Conservation (phyloP, 2,329 filamentous ascomycete species). For the Daldinia eschscholtzii region DNA sequence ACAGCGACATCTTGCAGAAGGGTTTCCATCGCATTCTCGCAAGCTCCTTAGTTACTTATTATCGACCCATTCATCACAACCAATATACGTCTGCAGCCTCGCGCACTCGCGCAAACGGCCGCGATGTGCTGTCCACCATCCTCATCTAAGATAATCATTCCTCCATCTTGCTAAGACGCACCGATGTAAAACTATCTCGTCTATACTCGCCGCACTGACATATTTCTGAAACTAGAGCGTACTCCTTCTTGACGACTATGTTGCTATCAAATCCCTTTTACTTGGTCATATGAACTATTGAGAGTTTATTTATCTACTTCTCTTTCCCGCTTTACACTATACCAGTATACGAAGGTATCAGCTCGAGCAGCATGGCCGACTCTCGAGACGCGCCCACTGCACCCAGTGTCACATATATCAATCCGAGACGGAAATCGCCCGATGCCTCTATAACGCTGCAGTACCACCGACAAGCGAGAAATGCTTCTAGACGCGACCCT, state of each 20-base stretch:
- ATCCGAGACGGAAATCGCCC: slow-evolving; percentile 58
- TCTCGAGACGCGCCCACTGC: slow-evolving; percentile 45
- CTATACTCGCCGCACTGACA: slow-evolving; percentile 29
- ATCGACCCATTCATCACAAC: slow-evolving; percentile 19
- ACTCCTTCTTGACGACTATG: slow-evolving; percentile 20
- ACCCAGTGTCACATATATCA: slow-evolving; percentile 47
- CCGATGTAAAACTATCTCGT: slow-evolving; percentile 1
- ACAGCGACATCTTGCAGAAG: slow-evolving; percentile 28
- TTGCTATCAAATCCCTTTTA: slow-evolving; percentile 14
- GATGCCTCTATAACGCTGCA: slow-evolving; percentile 62
- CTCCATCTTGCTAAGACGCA: slow-evolving; percentile 5
- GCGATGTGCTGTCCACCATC: slow-evolving; percentile 18
- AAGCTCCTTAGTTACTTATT: slow-evolving; percentile 9
- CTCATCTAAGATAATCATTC: slow-evolving; percentile 15
- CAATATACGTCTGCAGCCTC: slow-evolving; percentile 9
- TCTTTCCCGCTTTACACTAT: background rate
- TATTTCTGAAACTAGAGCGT: slow-evolving; percentile 20
- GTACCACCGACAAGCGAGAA: slow-evolving; percentile 60
- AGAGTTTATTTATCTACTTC: background rate
- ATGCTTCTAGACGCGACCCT: slow-evolving; percentile 52
- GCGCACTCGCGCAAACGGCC: background rate
- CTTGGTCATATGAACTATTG: slow-evolving; percentile 31
- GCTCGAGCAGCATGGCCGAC: slow-evolving; percentile 46
- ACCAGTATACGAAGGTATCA: slow-evolving; percentile 37
- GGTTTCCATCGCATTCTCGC: slow-evolving; percentile 35